Evolutionary conservation across 306 rosid species (phyloP), one percentile per base, ranked within the genome.

Genomic region (Sechiopsis laciniata): DNA sequence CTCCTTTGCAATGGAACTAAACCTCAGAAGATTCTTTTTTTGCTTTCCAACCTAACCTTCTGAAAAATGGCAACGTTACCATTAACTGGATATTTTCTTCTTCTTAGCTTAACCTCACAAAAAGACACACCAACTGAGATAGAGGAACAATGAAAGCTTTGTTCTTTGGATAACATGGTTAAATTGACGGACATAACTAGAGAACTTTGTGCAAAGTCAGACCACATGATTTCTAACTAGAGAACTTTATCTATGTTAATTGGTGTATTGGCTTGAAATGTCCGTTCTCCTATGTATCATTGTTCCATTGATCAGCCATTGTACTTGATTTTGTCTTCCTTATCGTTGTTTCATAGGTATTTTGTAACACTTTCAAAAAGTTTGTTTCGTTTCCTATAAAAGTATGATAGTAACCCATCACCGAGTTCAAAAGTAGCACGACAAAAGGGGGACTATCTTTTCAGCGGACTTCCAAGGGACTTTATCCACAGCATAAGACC

Each of bases 71-170:
- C 21, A 62, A 16, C 7, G 15, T 6, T 61, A 29, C 46, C 46
- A 26, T 29, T 61, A 29, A 29, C 6, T n/a, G 20, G 32, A 17
- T 26, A 4, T 6, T 1, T 29, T 2, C 37, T n/a, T 32, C 17
- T 62, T 16, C 21, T 62, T 16, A 29, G 16, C 48, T 16, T 62
- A 7, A n/a, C 69, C 10, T 35, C 22, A n/a, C n/a, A 15, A 19
- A 62, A 64, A 24, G 70, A 17, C 17, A 35, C 70, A 37, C 52
- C 70, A n/a, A 64, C 19, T 64, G 16, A 37, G 70, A 13, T 37
- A 64, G 52, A 37, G 70, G 52, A 37, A 37, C 52, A 64, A 16
- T 64, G 26, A n/a, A 3, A n/a, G 8, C 11, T 64, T 35, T 24
- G 71, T 17, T 24, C 16, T 37, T 63, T 0, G 16, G 3, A 64